Evolutionary conservation across 2,329 filamentous ascomycete genomes (phyloP).

Genomic region (Monilinia fructicola): DNA sequence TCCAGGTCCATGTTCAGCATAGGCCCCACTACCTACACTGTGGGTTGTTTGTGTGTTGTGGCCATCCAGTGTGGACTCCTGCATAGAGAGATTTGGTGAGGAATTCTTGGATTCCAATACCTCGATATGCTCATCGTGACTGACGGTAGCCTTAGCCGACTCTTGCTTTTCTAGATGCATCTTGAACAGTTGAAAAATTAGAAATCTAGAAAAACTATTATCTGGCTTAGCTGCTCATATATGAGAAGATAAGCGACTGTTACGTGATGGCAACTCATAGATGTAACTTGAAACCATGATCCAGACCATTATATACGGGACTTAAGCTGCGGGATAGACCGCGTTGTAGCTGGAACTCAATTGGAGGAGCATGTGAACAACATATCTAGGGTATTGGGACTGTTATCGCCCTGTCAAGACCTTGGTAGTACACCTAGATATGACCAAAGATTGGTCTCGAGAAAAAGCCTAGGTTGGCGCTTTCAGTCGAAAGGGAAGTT

Average conservation of each 20-base stretch:
- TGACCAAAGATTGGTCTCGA: background rate
- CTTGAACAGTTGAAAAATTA: background rate
- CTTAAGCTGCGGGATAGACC: too few relatives aligned
- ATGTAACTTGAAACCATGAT: background rate
- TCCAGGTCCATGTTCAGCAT: constrained; percentile 40
- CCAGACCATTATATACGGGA: background rate
- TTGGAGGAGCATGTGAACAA: background rate
- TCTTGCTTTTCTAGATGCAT: constrained; percentile 11
- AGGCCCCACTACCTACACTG: constrained; percentile 17
- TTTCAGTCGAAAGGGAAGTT: background rate
- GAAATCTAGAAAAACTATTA: background rate
- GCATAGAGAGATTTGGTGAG: constrained; percentile 12
- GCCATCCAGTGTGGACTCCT: background rate
- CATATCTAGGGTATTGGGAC: background rate
- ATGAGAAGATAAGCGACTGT: background rate
- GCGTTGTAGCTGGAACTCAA: background rate
- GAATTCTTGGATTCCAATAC: background rate
- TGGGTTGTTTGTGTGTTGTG: background rate
- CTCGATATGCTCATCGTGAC: background rate
- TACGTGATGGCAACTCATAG: background rate
- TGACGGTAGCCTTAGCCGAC: background rate
- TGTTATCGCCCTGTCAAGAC: background rate
- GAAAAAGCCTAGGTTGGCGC: background rate
- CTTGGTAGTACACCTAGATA: background rate
- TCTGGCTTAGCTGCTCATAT: background rate